Evolutionary conservation across 2,329 filamentous ascomycete species (phyloP).

Genomic region (Tolypocladium sp.): DNA sequence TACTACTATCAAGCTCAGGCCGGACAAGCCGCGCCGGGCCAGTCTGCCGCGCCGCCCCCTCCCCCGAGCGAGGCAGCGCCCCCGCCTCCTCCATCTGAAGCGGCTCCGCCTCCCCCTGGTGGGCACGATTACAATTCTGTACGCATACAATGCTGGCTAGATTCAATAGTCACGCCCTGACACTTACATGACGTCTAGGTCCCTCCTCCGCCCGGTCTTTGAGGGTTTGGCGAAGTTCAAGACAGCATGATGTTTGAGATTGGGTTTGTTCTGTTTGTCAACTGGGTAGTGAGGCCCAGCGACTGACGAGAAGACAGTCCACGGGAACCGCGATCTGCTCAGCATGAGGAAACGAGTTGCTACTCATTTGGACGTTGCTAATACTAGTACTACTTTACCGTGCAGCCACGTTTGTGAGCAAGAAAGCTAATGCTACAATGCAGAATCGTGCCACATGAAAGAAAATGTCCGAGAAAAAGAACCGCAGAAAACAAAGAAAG

Average conservation of each 20-base stretch:
- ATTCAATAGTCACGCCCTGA: not conserved
- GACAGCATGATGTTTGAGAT: not conserved
- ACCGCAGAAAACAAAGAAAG: not conserved
- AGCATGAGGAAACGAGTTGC: not conserved
- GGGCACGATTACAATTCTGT: slow-evolving; percentile 56
- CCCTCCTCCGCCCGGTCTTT: slow-evolving; percentile 48
- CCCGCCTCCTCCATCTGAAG: slow-evolving; percentile 30
- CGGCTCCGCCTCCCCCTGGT: slow-evolving; percentile 32
- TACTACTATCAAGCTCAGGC: slow-evolving; percentile 52
- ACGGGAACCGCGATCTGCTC: not conserved
- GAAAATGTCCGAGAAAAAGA: not conserved
- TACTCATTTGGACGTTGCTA: not conserved
- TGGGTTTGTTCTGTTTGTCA: slow-evolving; percentile 2
- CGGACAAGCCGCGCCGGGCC: slow-evolving; percentile 36
- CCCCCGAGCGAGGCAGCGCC: slow-evolving; percentile 52
- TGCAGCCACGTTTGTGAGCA: not conserved
- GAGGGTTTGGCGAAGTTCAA: slow-evolving; percentile 5
- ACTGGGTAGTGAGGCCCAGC: not conserved
- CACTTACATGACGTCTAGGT: slow-evolving; percentile 26
- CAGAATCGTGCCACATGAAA: not conserved
- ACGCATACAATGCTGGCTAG: slow-evolving; percentile 21
- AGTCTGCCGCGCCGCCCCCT: slow-evolving; percentile 46
- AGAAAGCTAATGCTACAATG: not conserved
- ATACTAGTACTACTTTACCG: not conserved
- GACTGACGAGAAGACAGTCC: not conserved